Conservation (phyloP, 139 green algal genomes). For the Coccomyxa sp. region DNA sequence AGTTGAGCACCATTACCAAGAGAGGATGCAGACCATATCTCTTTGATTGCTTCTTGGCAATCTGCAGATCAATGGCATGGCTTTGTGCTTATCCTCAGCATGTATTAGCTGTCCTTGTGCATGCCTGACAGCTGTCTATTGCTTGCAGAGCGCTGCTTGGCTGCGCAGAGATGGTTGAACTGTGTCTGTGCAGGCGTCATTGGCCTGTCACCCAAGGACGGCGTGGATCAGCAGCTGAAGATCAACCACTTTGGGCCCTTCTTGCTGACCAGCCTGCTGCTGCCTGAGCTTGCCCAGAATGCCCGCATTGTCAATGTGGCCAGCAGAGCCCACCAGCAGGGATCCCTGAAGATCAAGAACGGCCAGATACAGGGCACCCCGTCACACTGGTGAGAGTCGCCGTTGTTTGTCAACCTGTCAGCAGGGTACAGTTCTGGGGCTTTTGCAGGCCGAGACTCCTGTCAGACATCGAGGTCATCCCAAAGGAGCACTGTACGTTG, state of each 20-base stretch:
- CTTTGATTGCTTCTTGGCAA: not conserved
- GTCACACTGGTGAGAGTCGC: constrained; percentile 6
- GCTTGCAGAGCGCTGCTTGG: not conserved
- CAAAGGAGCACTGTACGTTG: too few species aligned
- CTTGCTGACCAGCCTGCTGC: constrained; percentile 57
- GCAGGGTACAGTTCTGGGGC: too few species aligned
- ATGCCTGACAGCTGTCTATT: not conserved
- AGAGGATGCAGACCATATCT: not conserved
- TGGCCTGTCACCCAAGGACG: constrained; percentile 24
- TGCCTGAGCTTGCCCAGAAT: constrained; percentile 32
- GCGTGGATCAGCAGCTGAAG: constrained; percentile 32
- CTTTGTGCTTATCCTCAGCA: not conserved
- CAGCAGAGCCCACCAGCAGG: constrained; percentile 46
- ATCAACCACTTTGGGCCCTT: constrained; percentile 63
- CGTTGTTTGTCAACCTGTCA: not conserved
- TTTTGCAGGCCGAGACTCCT: too few species aligned
- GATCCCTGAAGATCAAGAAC: constrained; percentile 8
- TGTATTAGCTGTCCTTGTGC: not conserved
- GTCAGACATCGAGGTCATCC: too few species aligned
- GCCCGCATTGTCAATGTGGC: constrained; percentile 52
- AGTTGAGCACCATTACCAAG: too few species aligned
- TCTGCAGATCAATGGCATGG: not conserved
- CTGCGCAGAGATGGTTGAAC: not conserved
- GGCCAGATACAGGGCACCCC: constrained; percentile 1
- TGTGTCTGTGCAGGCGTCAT: constrained; percentile 44